Evolutionary conservation across 805 yeast species (phyloP).

Genomic region (Saccharomycopsis sp.): DNA sequence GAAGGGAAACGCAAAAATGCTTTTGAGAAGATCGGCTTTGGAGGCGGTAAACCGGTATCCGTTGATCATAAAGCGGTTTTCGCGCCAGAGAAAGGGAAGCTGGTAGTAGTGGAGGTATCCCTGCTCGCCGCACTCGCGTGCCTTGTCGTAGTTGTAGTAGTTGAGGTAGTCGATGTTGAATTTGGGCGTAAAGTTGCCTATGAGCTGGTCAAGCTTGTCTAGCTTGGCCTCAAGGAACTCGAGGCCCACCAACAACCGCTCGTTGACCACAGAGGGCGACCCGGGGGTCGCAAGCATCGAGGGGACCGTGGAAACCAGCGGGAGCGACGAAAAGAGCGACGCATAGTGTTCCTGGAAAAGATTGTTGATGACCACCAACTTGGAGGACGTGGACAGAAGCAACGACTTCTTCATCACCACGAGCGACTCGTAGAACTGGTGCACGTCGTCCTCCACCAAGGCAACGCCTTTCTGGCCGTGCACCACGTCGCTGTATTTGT

Average conservation of each 20-base stretch:
- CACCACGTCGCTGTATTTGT: neutral
- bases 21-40: constrained; percentile 50
- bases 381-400: constrained; percentile 12
- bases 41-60: constrained; percentile 80
- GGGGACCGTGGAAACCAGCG: neutral
- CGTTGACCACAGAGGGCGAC: constrained; percentile 1
- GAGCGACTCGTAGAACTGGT: constrained; percentile 14
- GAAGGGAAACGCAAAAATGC: constrained; percentile 44
- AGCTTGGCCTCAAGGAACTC: constrained; percentile 17
- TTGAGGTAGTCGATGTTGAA: constrained; percentile 25
- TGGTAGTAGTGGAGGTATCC: constrained; percentile 69
- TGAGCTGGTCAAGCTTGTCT: constrained; percentile 13
- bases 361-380: constrained; percentile 12
- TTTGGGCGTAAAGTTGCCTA: constrained; percentile 18
- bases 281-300: neutral
- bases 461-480: neutral
- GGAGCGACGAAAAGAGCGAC: constrained; percentile 7
- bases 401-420: constrained; percentile 16
- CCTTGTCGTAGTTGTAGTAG: constrained; percentile 41
- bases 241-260: constrained; percentile 12
- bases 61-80: constrained; percentile 72
- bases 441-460: constrained; percentile 10
- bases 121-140: constrained; percentile 35
- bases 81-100: constrained; percentile 89
- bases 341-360: constrained; percentile 17